These are phyloP conservation scores for Phialemonium atrogriseum DNA, from an alignment of 2,329 filamentous ascomycete species.

Conservation along the genomic window DNA sequence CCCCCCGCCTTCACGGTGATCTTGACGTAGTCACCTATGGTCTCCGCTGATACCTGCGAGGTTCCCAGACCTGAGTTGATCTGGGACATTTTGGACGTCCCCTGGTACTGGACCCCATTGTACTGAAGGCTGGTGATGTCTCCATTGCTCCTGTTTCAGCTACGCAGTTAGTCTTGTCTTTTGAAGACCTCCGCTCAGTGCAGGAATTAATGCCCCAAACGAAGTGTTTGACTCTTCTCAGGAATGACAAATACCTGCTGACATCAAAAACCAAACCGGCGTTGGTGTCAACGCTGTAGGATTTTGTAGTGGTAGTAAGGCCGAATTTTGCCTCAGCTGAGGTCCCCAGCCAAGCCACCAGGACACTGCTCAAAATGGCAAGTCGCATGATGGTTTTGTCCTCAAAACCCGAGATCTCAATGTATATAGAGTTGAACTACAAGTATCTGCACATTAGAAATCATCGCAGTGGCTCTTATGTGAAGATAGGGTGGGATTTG, in stretches of 20 bases:
- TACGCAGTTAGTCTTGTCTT: too few species aligned
- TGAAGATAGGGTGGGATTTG: too few species aligned
- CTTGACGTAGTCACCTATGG: slow-evolving; percentile 10
- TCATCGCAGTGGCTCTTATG: too few species aligned
- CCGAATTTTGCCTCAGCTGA: slow-evolving; percentile 7
- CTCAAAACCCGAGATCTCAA: too few species aligned
- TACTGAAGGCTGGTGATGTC: slow-evolving; percentile 19
- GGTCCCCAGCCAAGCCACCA: background rate
- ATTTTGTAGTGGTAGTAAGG: slow-evolving; percentile 5
- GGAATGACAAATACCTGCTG: slow-evolving; percentile 8
- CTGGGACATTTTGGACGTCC: slow-evolving; percentile 33
- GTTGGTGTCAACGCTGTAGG: slow-evolving; percentile 16
- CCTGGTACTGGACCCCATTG: slow-evolving; percentile 39
- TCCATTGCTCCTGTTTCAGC: slow-evolving; percentile 7
- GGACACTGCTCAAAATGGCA: too few species aligned
- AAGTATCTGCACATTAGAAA: too few species aligned
- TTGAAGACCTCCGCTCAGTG: too few species aligned
- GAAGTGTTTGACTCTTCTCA: background rate
- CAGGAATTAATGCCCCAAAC: background rate
- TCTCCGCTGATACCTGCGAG: slow-evolving; percentile 13
- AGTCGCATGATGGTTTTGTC: too few species aligned
- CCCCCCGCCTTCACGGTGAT: slow-evolving; percentile 14
- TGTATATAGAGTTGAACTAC: too few species aligned
- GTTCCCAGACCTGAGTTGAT: slow-evolving; percentile 38
- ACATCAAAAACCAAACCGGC: slow-evolving; percentile 16